Base-by-base conservation (phyloP, 352 stramenopile genomes). In the Phytophthora palmivora region DNA sequence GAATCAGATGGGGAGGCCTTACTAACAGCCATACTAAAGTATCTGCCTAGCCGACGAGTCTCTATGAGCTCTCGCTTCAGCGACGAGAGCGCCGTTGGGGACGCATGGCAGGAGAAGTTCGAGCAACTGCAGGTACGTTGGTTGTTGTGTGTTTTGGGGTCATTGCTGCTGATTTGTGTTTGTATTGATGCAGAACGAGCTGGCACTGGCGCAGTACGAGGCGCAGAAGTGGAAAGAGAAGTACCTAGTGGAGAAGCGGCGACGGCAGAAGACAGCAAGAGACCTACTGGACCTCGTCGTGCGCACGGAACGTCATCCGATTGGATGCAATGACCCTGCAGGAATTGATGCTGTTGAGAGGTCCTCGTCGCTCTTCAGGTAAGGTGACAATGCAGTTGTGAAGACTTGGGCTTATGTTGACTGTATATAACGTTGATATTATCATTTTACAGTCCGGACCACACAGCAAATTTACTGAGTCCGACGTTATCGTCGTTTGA, bases 401-500 rank as follows among this genome's bases (percentile, higher is more conserved):
- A 32, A 54, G 14, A 8, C 38, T 19, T 44, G n/a, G 47, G 16
- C 18, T 43, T 4, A 33, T 6, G 12, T 50, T 22, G 5, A 38
- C 14, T 49, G 42, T 49, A 51, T 30, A 16, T 21, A 32, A 3
- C 49, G 21, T 22, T 11, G 6, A 16, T 50, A 14, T 36, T 33
- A 30, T 28, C 44, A 14, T 18, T 49, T 8, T 50, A 41, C 26
- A 66, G 63, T 68, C 36, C 61, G 7, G 71, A 91, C 57, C 77
- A 89, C 41, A 81, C 87, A 19, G 80, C 74, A 3, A 80, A 70
- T 49, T 61, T 95, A 32, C 63, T 95, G 46, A 95, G 84, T 61
- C 87, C 87, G 43, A 94, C 87, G 41, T 69, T 95, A 16, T 91
- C 84, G 34, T 94, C 87, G 2, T 95, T 95, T 44, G 87, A 95